These are phyloP conservation scores for Lachnellula subtilissima DNA, from an alignment of 2,329 filamentous ascomycete species.

Conservation along the genomic window DNA sequence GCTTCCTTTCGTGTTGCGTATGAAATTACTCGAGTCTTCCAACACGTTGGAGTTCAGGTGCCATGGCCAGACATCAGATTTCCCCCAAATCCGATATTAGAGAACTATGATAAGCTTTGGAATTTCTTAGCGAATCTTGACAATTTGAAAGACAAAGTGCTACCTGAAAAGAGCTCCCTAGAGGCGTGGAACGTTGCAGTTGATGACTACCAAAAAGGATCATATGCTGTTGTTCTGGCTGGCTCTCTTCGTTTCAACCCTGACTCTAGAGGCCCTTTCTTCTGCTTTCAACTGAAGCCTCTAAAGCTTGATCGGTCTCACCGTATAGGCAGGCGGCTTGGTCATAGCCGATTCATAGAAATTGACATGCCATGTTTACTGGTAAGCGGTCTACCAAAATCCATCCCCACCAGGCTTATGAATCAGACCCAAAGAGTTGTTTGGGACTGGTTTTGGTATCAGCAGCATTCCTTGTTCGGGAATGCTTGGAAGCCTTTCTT, in stretches of 20 bases:
- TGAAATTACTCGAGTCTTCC: constrained; percentile 29
- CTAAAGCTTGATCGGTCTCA: constrained; percentile 46
- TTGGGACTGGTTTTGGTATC: constrained; percentile 36
- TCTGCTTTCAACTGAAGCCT: constrained; percentile 44
- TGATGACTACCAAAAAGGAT: constrained; percentile 5
- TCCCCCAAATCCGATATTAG: constrained; percentile 31
- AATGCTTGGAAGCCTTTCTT: constrained; percentile 28
- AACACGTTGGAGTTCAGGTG: constrained; percentile 16
- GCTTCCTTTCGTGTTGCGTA: constrained; percentile 24
- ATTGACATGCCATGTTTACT: constrained; percentile 45
- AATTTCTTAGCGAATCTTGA: constrained; percentile 35
- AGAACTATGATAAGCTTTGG: constrained; percentile 42
- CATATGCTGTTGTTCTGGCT: constrained; percentile 41
- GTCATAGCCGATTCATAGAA: constrained; percentile 55
- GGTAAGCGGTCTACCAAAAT: constrained; percentile 25
- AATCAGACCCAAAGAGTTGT: constrained; percentile 31
- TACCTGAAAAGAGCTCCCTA: constrained; percentile 43
- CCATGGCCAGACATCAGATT: constrained; percentile 17
- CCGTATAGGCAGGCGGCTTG: constrained; percentile 51
- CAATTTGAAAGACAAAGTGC: constrained; percentile 38
- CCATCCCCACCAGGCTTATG: constrained; percentile 29
- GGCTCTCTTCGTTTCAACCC: constrained; percentile 38
- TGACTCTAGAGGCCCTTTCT: constrained; percentile 34
- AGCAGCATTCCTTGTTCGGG: constrained; percentile 24
- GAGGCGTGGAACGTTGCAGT: constrained; percentile 39